phyloP scores from a whole-genome alignment of 495 filamentous ascomycete species.

The Penicillium ucsense region DNA sequence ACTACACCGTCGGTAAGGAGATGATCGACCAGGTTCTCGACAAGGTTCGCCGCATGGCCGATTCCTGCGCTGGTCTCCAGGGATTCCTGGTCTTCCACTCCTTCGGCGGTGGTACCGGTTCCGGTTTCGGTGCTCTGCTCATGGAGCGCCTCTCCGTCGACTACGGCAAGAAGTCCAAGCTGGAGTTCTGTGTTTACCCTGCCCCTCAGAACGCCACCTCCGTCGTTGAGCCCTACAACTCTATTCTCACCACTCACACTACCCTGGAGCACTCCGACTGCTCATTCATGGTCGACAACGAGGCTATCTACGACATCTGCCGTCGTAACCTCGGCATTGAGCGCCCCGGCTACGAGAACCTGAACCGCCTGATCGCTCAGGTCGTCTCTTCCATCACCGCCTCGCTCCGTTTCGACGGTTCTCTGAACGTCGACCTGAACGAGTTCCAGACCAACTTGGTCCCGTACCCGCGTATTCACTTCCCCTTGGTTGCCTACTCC shows the following conservation, averaged over 20 bases:
- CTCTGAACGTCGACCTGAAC: slow-evolving; percentile 97
- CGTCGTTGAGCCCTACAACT: slow-evolving; percentile 99
- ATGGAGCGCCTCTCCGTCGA: slow-evolving; percentile 97
- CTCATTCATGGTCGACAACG: slow-evolving; percentile 99
- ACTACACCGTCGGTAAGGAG: slow-evolving; percentile 99
- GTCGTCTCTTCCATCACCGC: slow-evolving; percentile 98
- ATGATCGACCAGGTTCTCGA: slow-evolving; percentile 95
- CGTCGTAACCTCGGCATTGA: slow-evolving; percentile 92
- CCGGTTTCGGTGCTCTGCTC: slow-evolving; percentile 93
- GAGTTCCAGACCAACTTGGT: slow-evolving; percentile 99
- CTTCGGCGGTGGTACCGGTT: slow-evolving; percentile 97
- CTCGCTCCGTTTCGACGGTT: slow-evolving; percentile 96
- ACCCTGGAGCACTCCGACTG: slow-evolving; percentile 99
- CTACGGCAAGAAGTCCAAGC: slow-evolving; percentile 99
- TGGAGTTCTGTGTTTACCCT: slow-evolving; percentile 98
- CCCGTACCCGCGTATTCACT: slow-evolving; percentile 98
- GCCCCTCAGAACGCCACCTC: slow-evolving; percentile 93
- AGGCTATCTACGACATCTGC: slow-evolving; percentile 99
- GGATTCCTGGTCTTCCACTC: slow-evolving; percentile 99
- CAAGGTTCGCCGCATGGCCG: slow-evolving; percentile 89
- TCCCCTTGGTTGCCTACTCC: slow-evolving; percentile 92
- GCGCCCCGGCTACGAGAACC: slow-evolving; percentile 94
- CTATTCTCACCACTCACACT: slow-evolving; percentile 96
- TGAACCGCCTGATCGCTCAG: slow-evolving; percentile 97
- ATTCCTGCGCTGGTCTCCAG: slow-evolving; percentile 95